A percentile compares a stretch with the other conserved stretches of the same genome.
Conservation (phyloP, 1,284 basidiomycete species). For the Psilocybe mexicana region DNA sequence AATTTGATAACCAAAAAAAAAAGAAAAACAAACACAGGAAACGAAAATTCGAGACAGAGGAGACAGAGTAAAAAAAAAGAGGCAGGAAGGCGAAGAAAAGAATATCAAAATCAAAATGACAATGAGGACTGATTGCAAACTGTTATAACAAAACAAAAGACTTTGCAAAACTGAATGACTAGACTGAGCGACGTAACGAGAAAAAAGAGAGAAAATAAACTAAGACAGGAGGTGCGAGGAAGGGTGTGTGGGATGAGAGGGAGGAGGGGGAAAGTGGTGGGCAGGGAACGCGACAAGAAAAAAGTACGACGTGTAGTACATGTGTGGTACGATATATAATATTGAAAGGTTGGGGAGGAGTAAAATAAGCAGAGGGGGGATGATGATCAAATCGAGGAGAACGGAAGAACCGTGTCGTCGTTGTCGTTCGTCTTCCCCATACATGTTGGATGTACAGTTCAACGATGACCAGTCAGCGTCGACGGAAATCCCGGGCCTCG, state of each 20-base stretch:
- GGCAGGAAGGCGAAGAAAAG: not conserved
- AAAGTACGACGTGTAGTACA: not conserved
- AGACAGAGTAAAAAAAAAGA: not conserved
- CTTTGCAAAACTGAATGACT: not conserved
- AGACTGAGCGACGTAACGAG: constrained; percentile 6
- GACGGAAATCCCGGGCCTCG: not conserved
- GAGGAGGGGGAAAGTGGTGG: not conserved
- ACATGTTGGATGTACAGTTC: not conserved
- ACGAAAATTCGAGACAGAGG: too few species aligned
- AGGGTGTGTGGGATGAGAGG: too few species aligned
- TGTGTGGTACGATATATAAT: not conserved
- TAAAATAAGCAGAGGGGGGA: not conserved
- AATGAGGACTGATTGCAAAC: not conserved
- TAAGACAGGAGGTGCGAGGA: not conserved
- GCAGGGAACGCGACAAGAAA: not conserved
- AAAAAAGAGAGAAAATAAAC: not conserved
- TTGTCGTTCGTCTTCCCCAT: not conserved
- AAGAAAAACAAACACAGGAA: too few species aligned
- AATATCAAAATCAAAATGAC: not conserved
- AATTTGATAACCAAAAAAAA: too few species aligned
- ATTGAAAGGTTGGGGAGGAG: not conserved
- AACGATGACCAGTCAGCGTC: not conserved
- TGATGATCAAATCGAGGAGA: not conserved
- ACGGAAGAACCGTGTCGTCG: not conserved
- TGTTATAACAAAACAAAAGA: not conserved